A percentile compares a stretch with the other conserved stretches of the same genome.
Evolutionary conservation across 2,329 filamentous ascomycete species (phyloP).

Genomic region (Fusarium succisae): DNA sequence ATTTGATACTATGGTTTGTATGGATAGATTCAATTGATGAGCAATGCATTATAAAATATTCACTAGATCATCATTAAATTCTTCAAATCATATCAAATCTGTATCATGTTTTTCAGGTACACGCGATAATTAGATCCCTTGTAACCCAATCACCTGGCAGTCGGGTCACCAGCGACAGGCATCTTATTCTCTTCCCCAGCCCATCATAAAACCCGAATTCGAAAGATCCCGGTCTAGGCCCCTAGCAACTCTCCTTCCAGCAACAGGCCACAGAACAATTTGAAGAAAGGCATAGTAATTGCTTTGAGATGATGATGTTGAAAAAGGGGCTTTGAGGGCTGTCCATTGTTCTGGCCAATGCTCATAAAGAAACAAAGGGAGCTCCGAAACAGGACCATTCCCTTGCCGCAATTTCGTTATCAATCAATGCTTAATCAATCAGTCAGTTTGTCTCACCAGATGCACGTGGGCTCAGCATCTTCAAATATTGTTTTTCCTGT

Average conservation of each 20-base stretch:
- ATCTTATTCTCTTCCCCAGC: constrained; percentile 10
- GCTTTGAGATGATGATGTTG: constrained; percentile 6
- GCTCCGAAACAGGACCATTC: constrained; percentile 17
- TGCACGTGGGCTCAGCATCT: constrained; percentile 13
- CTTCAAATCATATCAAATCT: background rate
- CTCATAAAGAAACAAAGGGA: background rate
- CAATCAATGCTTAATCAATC: constrained; percentile 35
- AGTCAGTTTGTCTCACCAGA: constrained; percentile 17
- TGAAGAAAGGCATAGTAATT: constrained; percentile 5
- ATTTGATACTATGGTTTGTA: no score
- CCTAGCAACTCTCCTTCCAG: background rate
- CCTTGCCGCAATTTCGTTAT: constrained; percentile 27
- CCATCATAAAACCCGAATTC: constrained; percentile 22
- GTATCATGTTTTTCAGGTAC: background rate
- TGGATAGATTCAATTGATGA: no score
- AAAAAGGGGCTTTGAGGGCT: constrained; percentile 5
- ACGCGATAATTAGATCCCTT: background rate
- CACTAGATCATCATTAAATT: background rate
- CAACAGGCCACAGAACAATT: background rate
- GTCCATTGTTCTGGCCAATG: background rate
- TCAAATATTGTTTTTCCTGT: background rate
- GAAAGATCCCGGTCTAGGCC: constrained; percentile 6
- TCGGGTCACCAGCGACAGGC: background rate
- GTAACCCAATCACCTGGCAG: constrained; percentile 9
- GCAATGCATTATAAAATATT: background rate